phyloP scores from a whole-genome alignment of 83 land plant genomes.

The Larix sibirica region DNA sequence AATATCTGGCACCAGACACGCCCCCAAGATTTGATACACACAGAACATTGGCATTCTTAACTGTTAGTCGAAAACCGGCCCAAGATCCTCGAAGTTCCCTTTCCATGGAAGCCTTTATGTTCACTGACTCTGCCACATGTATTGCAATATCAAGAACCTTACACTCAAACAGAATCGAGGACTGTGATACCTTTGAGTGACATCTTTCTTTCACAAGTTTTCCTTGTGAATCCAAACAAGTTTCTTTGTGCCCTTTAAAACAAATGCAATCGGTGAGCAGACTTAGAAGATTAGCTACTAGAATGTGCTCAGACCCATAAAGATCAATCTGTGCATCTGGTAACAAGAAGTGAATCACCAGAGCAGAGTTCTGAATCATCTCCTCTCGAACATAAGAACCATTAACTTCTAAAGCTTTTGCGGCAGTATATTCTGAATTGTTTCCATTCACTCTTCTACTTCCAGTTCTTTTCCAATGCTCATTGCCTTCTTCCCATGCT shows the following conservation, averaged over 20 bases:
- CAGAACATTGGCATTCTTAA: slow-evolving; percentile 46
- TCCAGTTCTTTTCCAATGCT: slow-evolving; percentile 38
- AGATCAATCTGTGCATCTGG: slow-evolving; percentile 43
- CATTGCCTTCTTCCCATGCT: slow-evolving; percentile 60
- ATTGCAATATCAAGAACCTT: slow-evolving; percentile 44
- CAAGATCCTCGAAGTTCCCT: slow-evolving; percentile 59
- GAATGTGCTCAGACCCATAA: slow-evolving; percentile 30
- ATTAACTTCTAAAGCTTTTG: slow-evolving; percentile 51
- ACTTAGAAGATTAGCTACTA: slow-evolving; percentile 36
- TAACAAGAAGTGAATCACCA: slow-evolving; percentile 42
- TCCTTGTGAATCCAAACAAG: too few species aligned
- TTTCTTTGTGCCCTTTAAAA: neutral
- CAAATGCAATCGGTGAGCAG: slow-evolving; percentile 29
- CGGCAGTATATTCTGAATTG: slow-evolving; percentile 69
- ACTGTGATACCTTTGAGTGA: slow-evolving; percentile 32
- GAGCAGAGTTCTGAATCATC: slow-evolving; percentile 52
- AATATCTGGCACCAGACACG: slow-evolving; percentile 40
- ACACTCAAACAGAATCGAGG: slow-evolving; percentile 65
- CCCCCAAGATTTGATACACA: slow-evolving; percentile 76
- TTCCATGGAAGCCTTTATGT: slow-evolving; percentile 30
- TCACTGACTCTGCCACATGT: slow-evolving; percentile 21
- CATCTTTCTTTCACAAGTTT: too few species aligned
- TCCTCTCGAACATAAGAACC: slow-evolving; percentile 48
- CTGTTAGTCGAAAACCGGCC: slow-evolving; percentile 30
- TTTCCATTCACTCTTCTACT: slow-evolving; percentile 42